Base-by-base conservation (phyloP, 2,329 filamentous ascomycete genomes). In the Verticillium alfalfae region DNA sequence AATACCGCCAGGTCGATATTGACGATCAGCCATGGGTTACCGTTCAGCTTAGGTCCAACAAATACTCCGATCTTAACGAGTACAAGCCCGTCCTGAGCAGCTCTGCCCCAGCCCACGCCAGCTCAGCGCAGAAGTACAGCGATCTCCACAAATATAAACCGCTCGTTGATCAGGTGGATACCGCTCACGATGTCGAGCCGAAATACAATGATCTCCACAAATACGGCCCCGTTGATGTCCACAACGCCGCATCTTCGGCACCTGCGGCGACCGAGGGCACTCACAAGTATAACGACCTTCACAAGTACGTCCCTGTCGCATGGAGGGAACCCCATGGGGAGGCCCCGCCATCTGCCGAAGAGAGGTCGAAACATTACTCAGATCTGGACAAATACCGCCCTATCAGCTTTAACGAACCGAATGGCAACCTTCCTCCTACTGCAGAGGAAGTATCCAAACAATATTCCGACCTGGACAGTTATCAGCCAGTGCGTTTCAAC, bases 111-210 rank as follows among this genome's bases (percentile, higher is more conserved):
- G 69, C 70, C 58, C 26, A 52, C 10, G 45, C 45, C n/a, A 4
- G n/a, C 12, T 10, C n/a, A 52, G 59, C 63, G 16, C 64, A 68
- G 63, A 63, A 72, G 38, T 77, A 80, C 61, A 70, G 79, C 2
- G 80, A 83, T 57, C 67, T 83, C 56, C 65, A 73, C 61, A 69
- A 75, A 45, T 80, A 79, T 62, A 71, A 69, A 1, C 72, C 76
- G 4, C 9, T 52, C 45, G 18, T 52, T 10, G 45, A 70, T 73
- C 12, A 64, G 62, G 6, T 76, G 74, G 74, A 75, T 74, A 34
- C 74, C 75, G 58, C 72, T 73, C 0, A 71, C 18, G 36, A 22
- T 41, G 56, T 37, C 36, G n/a, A 15, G 12, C 18, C 45, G 62
- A 65, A 70, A 15, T 79, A 80, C 63, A 64, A 71, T 3, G 73